Base-by-base conservation (phyloP, 805 yeast species). In the Spathaspora boniae region DNA sequence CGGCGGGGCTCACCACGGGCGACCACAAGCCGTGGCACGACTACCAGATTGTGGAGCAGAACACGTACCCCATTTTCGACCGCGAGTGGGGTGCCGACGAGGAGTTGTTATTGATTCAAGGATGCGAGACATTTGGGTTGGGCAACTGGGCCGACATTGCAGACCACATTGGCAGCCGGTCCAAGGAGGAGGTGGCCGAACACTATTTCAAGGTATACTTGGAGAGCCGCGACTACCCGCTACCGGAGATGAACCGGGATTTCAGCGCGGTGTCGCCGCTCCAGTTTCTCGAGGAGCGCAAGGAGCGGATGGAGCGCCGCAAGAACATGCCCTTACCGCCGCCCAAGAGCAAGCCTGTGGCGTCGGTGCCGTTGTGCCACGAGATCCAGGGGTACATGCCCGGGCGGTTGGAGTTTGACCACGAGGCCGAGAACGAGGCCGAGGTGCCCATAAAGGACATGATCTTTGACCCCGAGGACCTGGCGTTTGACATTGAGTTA, bases 141-240 rank as follows among this genome's bases (percentile, higher is more conserved):
- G 99, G 99, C 2, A 88, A 89, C 56, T 93, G 98, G 98, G 95
- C 86, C 52, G 98, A 93, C 57, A 78, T 94, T n/a, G 83, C 96
- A 8, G 98, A 93, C 54, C 95, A 86, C 53, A 86, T 94, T 37
- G 98, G 98, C 9, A 86, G 89, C 26, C 62, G 98, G 42, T 78
- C 87, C 9, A 87, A 86, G 55, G 96, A 88, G 41, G 98, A 94
- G 56, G 96, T 88, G 15, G 87, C 79, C 4, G 68, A 74, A 34
- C 99, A 93, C 60, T 93, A 91, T 63, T 70, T 71, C 43, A 68
- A 76, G 9, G 72, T 80, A 6, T 93, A 89, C 56, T 55, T 93
- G 19, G 62, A 84, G 34, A 75, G 87, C 14, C 62, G 65, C 1
- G 74, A 75, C 33, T 94, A 89, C 56, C 99, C 99, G 3, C 66